Percentiles rank a stretch among this genome's conserved stretches.
These are phyloP conservation scores for Pseudogymnoascus sp. DNA, from an alignment of 2,329 filamentous ascomycete genomes.

Conservation along the genomic window DNA sequence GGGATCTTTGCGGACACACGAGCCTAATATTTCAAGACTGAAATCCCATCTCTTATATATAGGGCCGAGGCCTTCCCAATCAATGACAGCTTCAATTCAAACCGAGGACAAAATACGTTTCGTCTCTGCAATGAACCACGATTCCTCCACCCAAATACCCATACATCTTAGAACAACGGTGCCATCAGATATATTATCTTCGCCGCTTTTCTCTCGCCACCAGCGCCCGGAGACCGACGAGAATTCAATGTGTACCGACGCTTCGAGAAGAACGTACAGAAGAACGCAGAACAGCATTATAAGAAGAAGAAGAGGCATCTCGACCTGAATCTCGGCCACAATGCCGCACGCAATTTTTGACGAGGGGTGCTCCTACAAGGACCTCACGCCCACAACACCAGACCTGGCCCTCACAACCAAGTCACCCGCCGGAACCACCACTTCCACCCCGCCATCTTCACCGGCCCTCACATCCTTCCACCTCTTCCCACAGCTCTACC, in stretches of 20 bases:
- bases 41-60: slow-evolving; percentile 1
- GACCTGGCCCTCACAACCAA: neutral
- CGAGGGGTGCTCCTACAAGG: neutral
- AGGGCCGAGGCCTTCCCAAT: neutral
- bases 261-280: neutral
- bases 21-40: neutral
- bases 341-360: neutral
- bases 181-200: neutral
- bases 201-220: neutral
- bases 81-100: neutral
- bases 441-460: slow-evolving; percentile 10
- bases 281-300: slow-evolving; percentile 1
- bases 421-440: neutral
- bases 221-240: neutral
- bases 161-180: neutral
- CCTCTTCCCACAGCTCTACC: slow-evolving; percentile 22
- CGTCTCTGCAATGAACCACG: neutral
- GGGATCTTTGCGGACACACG: neutral
- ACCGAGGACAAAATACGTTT: neutral
- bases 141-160: neutral
- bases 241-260: slow-evolving; percentile 8
- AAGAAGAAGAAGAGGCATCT: slow-evolving; percentile 1
- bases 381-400: neutral
- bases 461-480: slow-evolving; percentile 16
- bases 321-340: neutral